Conservation (phyloP, 1,284 basidiomycete species). For the Ceraceosorus guamensis region DNA sequence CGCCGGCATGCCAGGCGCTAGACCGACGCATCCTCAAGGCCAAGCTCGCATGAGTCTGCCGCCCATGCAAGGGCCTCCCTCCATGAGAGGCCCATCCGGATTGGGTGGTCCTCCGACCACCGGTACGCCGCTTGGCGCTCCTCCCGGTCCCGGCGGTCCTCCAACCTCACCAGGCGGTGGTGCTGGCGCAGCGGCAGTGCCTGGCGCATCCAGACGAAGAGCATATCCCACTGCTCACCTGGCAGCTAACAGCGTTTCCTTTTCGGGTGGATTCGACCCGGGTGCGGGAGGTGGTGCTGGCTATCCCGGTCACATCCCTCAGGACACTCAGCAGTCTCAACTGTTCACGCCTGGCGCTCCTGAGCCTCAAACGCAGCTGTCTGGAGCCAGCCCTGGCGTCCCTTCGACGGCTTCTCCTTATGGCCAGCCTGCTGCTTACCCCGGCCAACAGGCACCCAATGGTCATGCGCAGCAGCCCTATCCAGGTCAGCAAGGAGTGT, state of each 20-base stretch:
- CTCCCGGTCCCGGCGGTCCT: constrained; percentile 15
- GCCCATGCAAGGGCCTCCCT: constrained; percentile 32
- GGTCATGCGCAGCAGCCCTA: constrained; percentile 2
- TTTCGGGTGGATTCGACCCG: constrained; percentile 50
- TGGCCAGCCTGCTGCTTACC: constrained; percentile 6
- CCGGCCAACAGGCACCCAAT: constrained; percentile 3
- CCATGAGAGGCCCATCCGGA: constrained; percentile 14
- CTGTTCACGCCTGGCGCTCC: constrained; percentile 17
- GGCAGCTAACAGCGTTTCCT: constrained; percentile 47
- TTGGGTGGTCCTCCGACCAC: constrained; percentile 18
- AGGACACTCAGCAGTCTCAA: constrained; percentile 13
- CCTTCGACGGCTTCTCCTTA: constrained; percentile 17
- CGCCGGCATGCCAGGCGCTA: constrained; percentile 20
- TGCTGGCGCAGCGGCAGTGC: constrained; percentile 49
- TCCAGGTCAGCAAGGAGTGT: constrained; percentile 50
- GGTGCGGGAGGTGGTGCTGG: constrained; percentile 50
- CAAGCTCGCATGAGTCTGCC: constrained; percentile 46
- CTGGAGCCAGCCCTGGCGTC: no score
- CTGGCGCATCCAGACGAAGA: constrained; percentile 49
- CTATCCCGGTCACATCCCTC: constrained; percentile 23
- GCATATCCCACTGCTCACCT: constrained; percentile 51
- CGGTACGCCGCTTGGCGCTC: constrained; percentile 25
- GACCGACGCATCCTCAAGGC: constrained; percentile 42
- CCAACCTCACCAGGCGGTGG: constrained; percentile 29
- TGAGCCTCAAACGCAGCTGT: constrained; percentile 2